These are phyloP conservation scores for Tylopilus rubrobrunneus DNA, from an alignment of 768 basidiomycete genomes.

Conservation along the genomic window DNA sequence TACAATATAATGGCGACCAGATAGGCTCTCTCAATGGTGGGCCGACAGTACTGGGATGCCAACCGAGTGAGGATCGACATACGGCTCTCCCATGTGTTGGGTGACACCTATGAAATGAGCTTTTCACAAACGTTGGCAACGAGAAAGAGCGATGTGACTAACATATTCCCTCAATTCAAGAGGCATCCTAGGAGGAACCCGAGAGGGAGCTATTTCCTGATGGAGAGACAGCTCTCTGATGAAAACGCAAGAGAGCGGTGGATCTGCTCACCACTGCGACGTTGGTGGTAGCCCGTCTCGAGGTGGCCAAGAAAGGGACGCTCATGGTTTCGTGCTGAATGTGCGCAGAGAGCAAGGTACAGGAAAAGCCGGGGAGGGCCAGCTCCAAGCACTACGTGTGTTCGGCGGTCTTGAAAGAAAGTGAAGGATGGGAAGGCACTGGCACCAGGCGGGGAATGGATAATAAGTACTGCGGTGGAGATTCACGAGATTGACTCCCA, in stretches of 20 bases:
- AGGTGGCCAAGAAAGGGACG: conserved; percentile 4
- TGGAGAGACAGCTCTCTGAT: not conserved
- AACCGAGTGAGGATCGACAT: conserved; percentile 35
- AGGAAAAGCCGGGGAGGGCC: conserved; percentile 13
- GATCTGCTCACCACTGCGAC: conserved; percentile 24
- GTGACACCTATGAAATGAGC: conserved; percentile 32
- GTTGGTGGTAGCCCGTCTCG: conserved; percentile 16
- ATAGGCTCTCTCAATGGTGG: conserved; percentile 43
- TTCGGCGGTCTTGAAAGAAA: not conserved
- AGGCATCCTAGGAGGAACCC: conserved; percentile 31
- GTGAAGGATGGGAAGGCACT: not conserved
- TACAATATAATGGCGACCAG: conserved; percentile 38
- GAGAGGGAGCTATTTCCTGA: conserved; percentile 34
- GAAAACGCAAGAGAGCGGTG: not conserved
- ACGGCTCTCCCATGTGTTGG: conserved; percentile 43
- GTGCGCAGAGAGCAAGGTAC: not conserved
- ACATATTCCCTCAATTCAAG: conserved; percentile 34
- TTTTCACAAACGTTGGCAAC: not conserved
- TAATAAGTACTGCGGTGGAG: not conserved
- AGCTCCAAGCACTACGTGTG: conserved; percentile 15
- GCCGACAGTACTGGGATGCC: conserved; percentile 40
- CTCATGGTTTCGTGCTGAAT: conserved; percentile 8
- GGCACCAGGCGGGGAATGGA: not conserved
- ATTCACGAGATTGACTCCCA: not conserved
- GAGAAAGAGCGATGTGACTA: conserved; percentile 24